Evolutionary conservation across 257 asterid species (phyloP).

Genomic region (Solanum sejunctum): DNA sequence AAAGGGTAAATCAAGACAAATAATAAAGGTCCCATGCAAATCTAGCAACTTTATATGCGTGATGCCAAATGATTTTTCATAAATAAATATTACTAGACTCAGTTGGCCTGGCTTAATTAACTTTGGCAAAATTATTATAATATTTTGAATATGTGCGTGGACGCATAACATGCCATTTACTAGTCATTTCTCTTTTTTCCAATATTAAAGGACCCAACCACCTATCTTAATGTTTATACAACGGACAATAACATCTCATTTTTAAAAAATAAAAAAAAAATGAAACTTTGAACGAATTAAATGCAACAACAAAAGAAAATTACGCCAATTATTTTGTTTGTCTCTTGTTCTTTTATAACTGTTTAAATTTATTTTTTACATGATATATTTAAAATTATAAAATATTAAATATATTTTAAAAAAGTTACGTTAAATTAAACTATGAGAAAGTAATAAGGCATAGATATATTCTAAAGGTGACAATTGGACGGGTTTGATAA

Average conservation of each 20-base stretch:
- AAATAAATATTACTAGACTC: neutral
- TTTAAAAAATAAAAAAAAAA: neutral
- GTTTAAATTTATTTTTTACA: too few relatives aligned
- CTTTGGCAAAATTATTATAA: neutral
- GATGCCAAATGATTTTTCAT: neutral
- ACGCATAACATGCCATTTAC: neutral
- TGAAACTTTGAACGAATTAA: neutral
- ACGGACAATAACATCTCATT: neutral
- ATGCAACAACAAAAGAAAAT: neutral
- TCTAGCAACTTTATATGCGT: slow-evolving; percentile 3
- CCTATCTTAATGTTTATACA: neutral
- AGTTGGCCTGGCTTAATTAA: neutral
- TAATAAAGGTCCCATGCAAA: slow-evolving; percentile 7
- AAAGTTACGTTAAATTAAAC: too few relatives aligned
- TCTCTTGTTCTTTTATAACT: too few relatives aligned
- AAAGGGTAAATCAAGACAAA: neutral
- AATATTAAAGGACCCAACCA: neutral
- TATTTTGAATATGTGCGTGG: neutral
- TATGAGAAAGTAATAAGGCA: too few relatives aligned
- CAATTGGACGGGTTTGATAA: too few relatives aligned
- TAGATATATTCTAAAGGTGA: too few relatives aligned
- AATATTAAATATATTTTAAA: too few relatives aligned
- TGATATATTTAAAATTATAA: too few relatives aligned
- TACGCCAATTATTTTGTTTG: neutral
- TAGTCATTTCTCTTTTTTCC: neutral